These are phyloP conservation scores for Termitomyces sp. DNA, from an alignment of 768 basidiomycete genomes.

Conservation along the genomic window DNA sequence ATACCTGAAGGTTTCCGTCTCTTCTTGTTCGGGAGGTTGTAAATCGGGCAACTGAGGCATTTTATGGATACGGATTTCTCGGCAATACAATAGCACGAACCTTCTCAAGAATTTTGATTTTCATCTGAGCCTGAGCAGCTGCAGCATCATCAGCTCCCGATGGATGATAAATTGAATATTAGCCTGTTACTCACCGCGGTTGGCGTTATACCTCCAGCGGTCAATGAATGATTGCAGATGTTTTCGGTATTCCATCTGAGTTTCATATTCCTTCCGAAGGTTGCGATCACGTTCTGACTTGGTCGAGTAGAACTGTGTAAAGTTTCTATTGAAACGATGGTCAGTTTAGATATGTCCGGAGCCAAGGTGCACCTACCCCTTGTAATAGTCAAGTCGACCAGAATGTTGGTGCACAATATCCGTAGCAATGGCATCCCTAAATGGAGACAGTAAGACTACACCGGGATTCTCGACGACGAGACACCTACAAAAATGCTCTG, in stretches of 20 bases:
- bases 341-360: background rate
- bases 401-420: slow-evolving; percentile 98
- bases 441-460: background rate
- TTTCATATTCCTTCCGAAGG: slow-evolving; percentile 90
- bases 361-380: slow-evolving; percentile 53
- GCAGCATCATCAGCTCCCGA: background rate
- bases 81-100: slow-evolving; percentile 24
- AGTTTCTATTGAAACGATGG: slow-evolving; percentile 54
- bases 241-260: slow-evolving; percentile 92
- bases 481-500: slow-evolving; percentile 81
- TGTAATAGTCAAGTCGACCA: slow-evolving; percentile 91
- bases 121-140: slow-evolving; percentile 83
- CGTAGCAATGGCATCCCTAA: slow-evolving; percentile 89
- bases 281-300: slow-evolving; percentile 93
- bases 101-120: slow-evolving; percentile 76
- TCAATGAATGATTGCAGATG: slow-evolving; percentile 98
- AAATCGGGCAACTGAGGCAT: slow-evolving; percentile 74
- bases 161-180: background rate
- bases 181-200: slow-evolving; percentile 51
- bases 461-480: background rate
- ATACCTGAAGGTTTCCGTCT: slow-evolving; percentile 88
- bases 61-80: background rate
- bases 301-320: slow-evolving; percentile 97
- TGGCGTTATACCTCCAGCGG: slow-evolving; percentile 96
- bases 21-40: slow-evolving; percentile 88